Evolutionary conservation across 257 asterid species (phyloP).

Genomic region (Fraxinus pennsylvanica): DNA sequence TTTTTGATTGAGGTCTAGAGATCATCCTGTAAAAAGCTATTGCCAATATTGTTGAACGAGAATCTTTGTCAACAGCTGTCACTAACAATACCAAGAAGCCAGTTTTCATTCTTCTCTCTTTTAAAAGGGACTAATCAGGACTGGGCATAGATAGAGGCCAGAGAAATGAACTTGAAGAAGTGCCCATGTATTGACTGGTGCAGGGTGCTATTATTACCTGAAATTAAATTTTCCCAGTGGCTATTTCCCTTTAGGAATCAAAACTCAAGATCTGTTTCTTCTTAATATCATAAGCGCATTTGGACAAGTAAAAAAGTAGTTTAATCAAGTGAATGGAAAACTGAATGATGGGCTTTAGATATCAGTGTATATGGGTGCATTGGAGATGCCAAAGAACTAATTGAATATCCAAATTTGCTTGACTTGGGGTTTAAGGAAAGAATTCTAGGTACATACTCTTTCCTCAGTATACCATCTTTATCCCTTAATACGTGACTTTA

Average conservation of each 20-base stretch:
- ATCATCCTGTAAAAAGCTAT: neutral
- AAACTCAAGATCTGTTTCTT: neutral
- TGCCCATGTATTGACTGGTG: neutral
- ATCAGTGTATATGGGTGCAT: neutral
- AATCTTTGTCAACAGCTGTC: neutral
- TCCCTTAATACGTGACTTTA: neutral
- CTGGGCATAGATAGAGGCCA: neutral
- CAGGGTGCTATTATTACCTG: neutral
- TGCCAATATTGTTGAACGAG: neutral
- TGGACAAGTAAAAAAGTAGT: neutral
- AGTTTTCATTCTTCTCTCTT: neutral
- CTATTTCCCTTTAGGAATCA: neutral
- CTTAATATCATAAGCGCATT: neutral
- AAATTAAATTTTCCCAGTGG: neutral
- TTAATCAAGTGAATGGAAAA: neutral
- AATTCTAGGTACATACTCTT: neutral
- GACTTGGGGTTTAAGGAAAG: neutral
- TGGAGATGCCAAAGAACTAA: neutral
- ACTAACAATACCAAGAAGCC: neutral
- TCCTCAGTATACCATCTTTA: neutral
- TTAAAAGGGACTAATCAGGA: neutral
- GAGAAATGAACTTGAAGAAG: neutral
- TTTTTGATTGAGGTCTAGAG: neutral
- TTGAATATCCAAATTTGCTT: neutral
- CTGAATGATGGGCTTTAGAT: neutral